phyloP scores from a whole-genome alignment of 768 basidiomycete genomes.

The Lactarius sanguifluus region DNA sequence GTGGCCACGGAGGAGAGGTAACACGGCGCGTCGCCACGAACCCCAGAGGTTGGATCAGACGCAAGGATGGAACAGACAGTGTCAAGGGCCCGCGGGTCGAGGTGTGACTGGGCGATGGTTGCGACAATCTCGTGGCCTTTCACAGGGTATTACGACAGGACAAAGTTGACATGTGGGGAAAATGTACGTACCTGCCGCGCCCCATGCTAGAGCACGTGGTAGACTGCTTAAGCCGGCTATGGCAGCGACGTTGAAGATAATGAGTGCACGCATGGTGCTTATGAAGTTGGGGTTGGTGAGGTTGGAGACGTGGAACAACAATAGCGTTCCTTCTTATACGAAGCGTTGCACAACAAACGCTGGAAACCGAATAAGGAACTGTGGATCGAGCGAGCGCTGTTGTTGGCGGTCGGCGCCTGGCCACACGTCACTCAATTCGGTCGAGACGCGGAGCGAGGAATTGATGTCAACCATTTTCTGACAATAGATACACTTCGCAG shows the following conservation, averaged over 20 bases:
- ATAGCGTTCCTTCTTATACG: background rate
- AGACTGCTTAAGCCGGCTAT: background rate
- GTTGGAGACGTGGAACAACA: background rate
- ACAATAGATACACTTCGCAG: background rate
- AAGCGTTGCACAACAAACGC: background rate
- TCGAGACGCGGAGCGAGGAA: too few species aligned
- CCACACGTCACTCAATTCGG: background rate
- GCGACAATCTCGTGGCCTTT: constrained; percentile 90
- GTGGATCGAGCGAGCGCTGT: background rate
- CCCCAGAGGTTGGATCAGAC: constrained; percentile 33
- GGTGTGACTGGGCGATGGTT: constrained; percentile 90
- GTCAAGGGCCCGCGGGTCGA: constrained; percentile 68
- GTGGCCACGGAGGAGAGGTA: constrained; percentile 80
- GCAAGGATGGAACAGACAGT: constrained; percentile 73
- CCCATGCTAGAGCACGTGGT: constrained; percentile 17
- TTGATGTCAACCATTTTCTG: too few species aligned
- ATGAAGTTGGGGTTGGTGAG: background rate
- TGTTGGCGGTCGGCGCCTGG: background rate
- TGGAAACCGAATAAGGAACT: background rate
- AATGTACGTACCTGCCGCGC: constrained; percentile 7
- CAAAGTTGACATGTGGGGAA: too few species aligned
- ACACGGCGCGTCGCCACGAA: constrained; percentile 47
- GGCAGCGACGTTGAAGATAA: background rate
- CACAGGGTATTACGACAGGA: background rate
- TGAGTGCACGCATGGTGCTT: constrained; percentile 5